phyloP scores from a whole-genome alignment of 305 asterid species.

The Fraxinus nigra region DNA sequence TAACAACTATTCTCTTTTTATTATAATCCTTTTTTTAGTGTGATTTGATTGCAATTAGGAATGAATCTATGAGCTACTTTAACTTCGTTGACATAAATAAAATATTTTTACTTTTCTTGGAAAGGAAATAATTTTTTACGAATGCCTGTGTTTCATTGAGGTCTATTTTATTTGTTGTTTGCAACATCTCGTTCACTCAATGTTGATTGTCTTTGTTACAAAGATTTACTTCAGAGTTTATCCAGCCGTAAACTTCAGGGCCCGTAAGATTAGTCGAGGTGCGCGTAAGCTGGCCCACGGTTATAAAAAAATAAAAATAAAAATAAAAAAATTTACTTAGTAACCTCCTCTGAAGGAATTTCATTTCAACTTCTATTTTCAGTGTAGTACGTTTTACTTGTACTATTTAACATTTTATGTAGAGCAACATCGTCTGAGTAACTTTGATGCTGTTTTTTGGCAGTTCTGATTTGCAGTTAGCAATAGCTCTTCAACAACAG shows the following conservation, averaged over 20 bases:
- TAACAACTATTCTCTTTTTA: neutral
- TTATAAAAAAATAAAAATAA: too few species aligned
- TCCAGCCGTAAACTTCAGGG: too few species aligned
- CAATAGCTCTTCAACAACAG: conserved; percentile 94
- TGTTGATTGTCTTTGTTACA: neutral
- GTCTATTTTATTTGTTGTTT: neutral
- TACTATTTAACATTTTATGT: neutral
- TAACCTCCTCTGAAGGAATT: neutral
- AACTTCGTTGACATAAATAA: neutral
- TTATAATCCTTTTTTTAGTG: neutral
- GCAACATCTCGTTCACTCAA: neutral
- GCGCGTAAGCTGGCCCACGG: too few species aligned
- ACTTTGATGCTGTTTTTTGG: conserved; percentile 23
- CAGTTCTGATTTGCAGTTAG: conserved; percentile 92
- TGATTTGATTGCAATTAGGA: neutral
- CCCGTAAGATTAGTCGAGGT: too few species aligned
- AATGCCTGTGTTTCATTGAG: neutral
- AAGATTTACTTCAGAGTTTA: neutral
- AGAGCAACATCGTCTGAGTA: conserved; percentile 9
- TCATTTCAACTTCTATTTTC: neutral
- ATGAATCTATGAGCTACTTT: neutral
- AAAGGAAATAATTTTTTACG: neutral
- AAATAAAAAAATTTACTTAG: neutral
- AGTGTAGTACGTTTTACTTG: neutral
- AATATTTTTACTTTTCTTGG: neutral